Evolutionary conservation across 2,329 filamentous ascomycete species (phyloP).

Genomic region (Dendrostoma leiphaemia): DNA sequence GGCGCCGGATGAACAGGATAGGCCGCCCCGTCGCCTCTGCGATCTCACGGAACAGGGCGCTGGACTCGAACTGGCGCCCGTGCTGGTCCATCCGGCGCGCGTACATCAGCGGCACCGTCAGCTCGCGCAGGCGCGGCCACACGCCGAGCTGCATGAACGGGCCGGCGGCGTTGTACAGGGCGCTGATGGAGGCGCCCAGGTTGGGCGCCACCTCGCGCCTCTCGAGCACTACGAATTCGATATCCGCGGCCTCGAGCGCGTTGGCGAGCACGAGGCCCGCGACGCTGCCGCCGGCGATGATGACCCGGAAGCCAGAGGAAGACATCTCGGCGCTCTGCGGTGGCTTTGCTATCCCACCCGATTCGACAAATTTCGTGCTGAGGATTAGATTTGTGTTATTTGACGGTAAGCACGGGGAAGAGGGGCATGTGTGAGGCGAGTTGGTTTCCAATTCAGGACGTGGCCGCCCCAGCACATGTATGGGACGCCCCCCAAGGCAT

Average conservation of each 20-base stretch:
- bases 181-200: conserved; percentile 19
- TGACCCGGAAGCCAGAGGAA: conserved; percentile 17
- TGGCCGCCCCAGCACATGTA: no score
- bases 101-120: conserved; percentile 1
- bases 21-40: conserved; percentile 2
- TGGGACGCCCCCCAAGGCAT: no score
- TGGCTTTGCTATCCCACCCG: no score
- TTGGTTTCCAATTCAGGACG: no score
- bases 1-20: conserved; percentile 14
- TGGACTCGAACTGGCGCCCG: conserved; percentile 18
- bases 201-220: conserved; percentile 21
- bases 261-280: conserved; percentile 19
- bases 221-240: conserved; percentile 21
- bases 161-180: conserved; percentile 2
- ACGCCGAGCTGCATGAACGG: conserved; percentile 19
- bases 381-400: no score
- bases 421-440: no score
- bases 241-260: conserved; percentile 19
- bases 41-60: conserved; percentile 10
- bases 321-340: no score
- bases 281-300: conserved; percentile 22
- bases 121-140: conserved; percentile 3
- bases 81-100: conserved; percentile 17
- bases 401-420: no score
- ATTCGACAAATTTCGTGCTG: no score